Percentiles rank a stretch among this genome's conserved stretches.
Evolutionary conservation across 192 early-diverging fungal genomes (phyloP).

Genomic region (Coemansia sp.): DNA sequence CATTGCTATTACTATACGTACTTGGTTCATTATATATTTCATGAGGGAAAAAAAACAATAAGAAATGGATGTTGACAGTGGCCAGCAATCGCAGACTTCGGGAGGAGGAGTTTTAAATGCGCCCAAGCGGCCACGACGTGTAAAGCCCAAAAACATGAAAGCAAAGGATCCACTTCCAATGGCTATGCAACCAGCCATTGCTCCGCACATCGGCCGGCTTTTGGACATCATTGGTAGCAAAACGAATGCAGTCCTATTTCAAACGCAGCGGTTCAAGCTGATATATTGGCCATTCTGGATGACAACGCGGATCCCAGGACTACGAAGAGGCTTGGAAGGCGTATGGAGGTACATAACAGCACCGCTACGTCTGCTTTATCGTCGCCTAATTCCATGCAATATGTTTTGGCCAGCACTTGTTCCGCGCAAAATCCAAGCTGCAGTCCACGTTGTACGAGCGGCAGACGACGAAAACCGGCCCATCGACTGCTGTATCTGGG

Average conservation of each 20-base stretch:
- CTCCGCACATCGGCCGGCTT: constrained; percentile 29
- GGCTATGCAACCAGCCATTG: constrained; percentile 24
- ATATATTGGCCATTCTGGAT: neutral
- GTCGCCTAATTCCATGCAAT: constrained; percentile 12
- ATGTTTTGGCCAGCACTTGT: constrained; percentile 30
- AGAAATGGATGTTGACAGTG: neutral
- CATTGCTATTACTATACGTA: too few species aligned
- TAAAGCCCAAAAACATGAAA: constrained; percentile 2
- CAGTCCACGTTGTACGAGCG: constrained; percentile 10
- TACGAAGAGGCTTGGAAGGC: neutral
- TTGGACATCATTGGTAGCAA: constrained; percentile 2
- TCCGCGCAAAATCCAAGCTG: constrained; percentile 13
- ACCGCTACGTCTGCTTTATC: neutral
- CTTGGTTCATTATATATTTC: too few species aligned
- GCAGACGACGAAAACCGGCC: neutral
- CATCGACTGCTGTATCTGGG: constrained; percentile 42
- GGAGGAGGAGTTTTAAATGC: neutral
- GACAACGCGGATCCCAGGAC: neutral
- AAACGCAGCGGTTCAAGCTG: neutral
- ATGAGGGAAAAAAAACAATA: too few species aligned
- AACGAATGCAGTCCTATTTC: neutral
- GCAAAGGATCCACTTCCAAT: constrained; percentile 18
- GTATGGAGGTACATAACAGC: neutral
- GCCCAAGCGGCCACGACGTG: constrained; percentile 3
- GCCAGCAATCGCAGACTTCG: neutral